These are phyloP conservation scores for Lasiodiplodia citricola DNA, from an alignment of 2,329 filamentous ascomycete species.

Conservation along the genomic window DNA sequence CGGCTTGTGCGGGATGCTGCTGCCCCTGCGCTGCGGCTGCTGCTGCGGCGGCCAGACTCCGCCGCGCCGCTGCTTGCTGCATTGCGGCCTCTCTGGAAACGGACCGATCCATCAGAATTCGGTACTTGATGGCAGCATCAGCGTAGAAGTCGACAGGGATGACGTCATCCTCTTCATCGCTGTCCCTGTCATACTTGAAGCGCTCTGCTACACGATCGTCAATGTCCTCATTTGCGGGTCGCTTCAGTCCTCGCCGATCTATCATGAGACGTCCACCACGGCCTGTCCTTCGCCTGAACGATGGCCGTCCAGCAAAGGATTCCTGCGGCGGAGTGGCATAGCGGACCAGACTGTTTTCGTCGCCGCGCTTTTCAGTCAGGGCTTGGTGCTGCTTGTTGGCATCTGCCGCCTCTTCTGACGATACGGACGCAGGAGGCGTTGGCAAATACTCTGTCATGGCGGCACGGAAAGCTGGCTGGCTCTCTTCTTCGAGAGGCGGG, in stretches of 20 bases:
- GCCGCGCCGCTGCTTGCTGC: slow-evolving; percentile 36
- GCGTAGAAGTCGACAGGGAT: slow-evolving; percentile 77
- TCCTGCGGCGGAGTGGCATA: slow-evolving; percentile 47
- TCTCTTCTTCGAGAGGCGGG: slow-evolving; percentile 66
- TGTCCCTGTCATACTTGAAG: slow-evolving; percentile 88
- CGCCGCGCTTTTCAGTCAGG: slow-evolving; percentile 4
- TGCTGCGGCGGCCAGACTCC: slow-evolving; percentile 25
- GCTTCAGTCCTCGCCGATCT: slow-evolving; percentile 75
- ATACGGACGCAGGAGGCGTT: slow-evolving; percentile 54
- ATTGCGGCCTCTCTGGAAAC: slow-evolving; percentile 43
- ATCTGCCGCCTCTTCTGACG: slow-evolving; percentile 47
- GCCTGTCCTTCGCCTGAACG: slow-evolving; percentile 83
- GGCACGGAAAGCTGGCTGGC: slow-evolving; percentile 46
- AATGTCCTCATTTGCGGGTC: slow-evolving; percentile 53
- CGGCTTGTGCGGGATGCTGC: slow-evolving; percentile 34
- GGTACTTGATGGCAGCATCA: slow-evolving; percentile 62
- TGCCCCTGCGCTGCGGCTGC: slow-evolving; percentile 34
- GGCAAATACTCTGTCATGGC: slow-evolving; percentile 49
- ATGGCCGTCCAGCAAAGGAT: slow-evolving; percentile 56
- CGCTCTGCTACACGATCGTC: slow-evolving; percentile 44
- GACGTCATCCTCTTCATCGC: slow-evolving; percentile 75
- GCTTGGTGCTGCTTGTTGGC: slow-evolving; percentile 39
- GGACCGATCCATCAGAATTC: slow-evolving; percentile 52
- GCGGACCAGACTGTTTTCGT: slow-evolving; percentile 35
- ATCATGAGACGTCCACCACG: slow-evolving; percentile 86